Evolutionary conservation across 2,329 filamentous ascomycete species (phyloP).

Genomic region (Coniochaeta hoffmannii): DNA sequence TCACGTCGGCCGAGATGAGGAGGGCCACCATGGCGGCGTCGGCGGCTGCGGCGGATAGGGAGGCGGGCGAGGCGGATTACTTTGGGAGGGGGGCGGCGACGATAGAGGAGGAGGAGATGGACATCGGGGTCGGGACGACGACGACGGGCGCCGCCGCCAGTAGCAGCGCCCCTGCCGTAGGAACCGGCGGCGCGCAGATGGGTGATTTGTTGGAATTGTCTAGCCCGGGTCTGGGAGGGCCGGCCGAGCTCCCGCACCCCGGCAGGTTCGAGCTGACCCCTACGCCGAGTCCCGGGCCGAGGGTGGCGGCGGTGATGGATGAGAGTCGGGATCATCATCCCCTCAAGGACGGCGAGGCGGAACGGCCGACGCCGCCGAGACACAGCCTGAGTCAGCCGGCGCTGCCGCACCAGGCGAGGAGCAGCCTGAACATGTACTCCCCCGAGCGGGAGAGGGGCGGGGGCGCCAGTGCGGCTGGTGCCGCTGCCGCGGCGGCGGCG

Average conservation of each 20-base stretch:
- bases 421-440: conserved; percentile 19
- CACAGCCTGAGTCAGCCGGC: conserved; percentile 11
- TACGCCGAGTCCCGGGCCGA: conserved; percentile 17
- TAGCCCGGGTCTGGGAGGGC: conserved; percentile 33
- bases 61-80: neutral
- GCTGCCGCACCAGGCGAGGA: conserved; percentile 6
- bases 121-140: conserved; percentile 73
- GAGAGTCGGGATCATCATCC: conserved; percentile 11
- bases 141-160: too few relatives aligned
- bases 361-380: conserved; percentile 14
- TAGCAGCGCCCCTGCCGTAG: conserved; percentile 12
- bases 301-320: neutral
- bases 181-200: conserved; percentile 43
- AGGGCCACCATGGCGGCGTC: conserved; percentile 46
- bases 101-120: conserved; percentile 84
- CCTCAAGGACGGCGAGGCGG: conserved; percentile 7
- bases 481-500: conserved; percentile 16
- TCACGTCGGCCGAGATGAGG: conserved; percentile 76
- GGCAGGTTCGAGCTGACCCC: conserved; percentile 63
- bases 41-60: conserved; percentile 2
- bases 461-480: conserved; percentile 11
- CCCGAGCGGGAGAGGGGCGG: conserved; percentile 16
- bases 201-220: conserved; percentile 55
- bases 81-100: conserved; percentile 1
- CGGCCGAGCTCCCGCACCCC: conserved; percentile 62